Evolutionary conservation across 1,139 yeast species (phyloP), one percentile per base, ranked within the genome.

Genomic region (Lipomyces yarrowii): DNA sequence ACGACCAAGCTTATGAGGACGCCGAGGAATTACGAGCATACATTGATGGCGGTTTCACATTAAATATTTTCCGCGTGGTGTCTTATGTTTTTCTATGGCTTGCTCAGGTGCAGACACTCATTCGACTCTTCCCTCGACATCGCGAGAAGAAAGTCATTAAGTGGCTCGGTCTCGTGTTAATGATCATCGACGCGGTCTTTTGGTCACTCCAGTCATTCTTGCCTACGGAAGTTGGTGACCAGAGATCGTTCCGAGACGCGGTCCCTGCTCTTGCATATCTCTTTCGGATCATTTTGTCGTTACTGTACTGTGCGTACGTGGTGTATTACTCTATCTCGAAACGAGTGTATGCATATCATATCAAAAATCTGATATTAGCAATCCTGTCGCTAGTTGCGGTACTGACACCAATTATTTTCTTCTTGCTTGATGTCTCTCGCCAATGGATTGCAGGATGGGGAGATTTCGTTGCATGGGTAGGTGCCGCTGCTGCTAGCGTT

Each of bases 231-330:
- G 79, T 76, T 18, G 48, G 48, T 42, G 84, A 83, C 64, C 83
- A 85, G 11, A 82, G 85, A 11, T 86, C 87, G 21, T 70, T 70
- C 61, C 61, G 64, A 26, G 72, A 70, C 48, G 87, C 90, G 13
- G 74, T 91, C 15, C 92, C 96, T 0, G 93, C 96, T 0, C 88
- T 91, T 74, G 88, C 88, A 18, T 91, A 91, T 74, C 81, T 91
- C 65, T 84, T 91, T 54, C 83, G 96, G 69, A 90, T 91, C 53
- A 88, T 94, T 10, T 81, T 90, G 74, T 85, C 91, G 7, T 83
- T 89, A 46, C 82, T 91, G 73, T 91, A 88, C 77, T 87, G 91
- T 1, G 88, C 87, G 2, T 81, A 89, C 59, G 83, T 91, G 46
- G 78, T 86, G 6, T 87, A 87, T 53, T 88, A 85, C 73, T 80